Base-by-base conservation (phyloP, 768 basidiomycete species). In the Holtermanniella nyarrowii region DNA sequence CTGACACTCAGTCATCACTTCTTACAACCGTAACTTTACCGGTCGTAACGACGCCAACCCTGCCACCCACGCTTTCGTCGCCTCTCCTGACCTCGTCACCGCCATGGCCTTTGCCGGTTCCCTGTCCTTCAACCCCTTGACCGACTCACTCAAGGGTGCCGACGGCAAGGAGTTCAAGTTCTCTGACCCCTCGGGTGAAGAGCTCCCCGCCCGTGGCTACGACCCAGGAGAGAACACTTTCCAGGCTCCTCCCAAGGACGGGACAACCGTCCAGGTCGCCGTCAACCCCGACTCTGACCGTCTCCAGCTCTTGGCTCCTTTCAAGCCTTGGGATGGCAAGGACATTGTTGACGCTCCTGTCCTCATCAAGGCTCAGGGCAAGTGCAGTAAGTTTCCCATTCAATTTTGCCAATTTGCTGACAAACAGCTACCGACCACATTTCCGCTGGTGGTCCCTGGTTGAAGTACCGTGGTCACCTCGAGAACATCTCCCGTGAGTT, bases 11-110 rank as follows among this genome's bases (percentile, higher is more conserved):
- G 86, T 97, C 78, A 88, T 99, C 75, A 93, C 93, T 48, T 96
- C 91, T 18, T 99, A 99, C 81, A 99, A 99, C 83, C 91, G 95
- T 73, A 99, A 99, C 83, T 99, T 99, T 78, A 97, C 95, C 61
- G 95, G 93, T 52, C 89, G 95, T 70, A 99, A 99, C 74, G 95
- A 97, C 66, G 91, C 95, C 63, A 97, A 99, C 81, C 90, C 93
- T 20, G 90, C 90, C 56, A 99, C 95, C 26, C 95, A 97, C 74
- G 69, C 69, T 49, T 72, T 72, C 53, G 71, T 72, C 49, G 65
- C 71, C 47, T 72, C 71, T 39, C 71, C 71, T 44, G 71, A 95
- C 65, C 76, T 99, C 71, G 93, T 96, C 71, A 96, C 93, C 60
- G 95, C 95, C 54, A 83, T 99, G 79, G 81, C 86, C 53, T 96